phyloP scores from a whole-genome alignment of 306 rosid genomes.

The Vachellia pachyceras region DNA sequence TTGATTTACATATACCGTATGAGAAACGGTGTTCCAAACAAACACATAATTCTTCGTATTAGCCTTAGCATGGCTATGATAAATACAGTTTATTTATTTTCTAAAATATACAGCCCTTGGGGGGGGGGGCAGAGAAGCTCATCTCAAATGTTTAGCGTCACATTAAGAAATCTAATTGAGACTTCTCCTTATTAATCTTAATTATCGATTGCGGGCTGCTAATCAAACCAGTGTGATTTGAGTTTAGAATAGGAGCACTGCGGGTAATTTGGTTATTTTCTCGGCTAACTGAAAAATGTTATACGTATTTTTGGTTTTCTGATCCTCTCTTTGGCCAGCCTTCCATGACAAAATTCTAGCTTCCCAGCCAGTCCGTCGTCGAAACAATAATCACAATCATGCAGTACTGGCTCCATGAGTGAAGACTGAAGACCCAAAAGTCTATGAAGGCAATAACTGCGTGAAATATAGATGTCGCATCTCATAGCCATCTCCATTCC shows the following conservation, averaged over 20 bases:
- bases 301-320: not conserved
- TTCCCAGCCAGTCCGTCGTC: constrained; percentile 30
- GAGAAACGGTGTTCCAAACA: too few species aligned
- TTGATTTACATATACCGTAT: too few species aligned
- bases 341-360: constrained; percentile 14
- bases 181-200: not conserved
- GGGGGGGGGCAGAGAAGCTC: too few species aligned
- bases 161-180: too few species aligned
- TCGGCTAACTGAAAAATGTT: too few species aligned
- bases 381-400: constrained; percentile 34
- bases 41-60: too few species aligned
- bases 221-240: not conserved
- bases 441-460: not conserved
- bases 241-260: not conserved
- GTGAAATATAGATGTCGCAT: not conserved
- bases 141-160: not conserved
- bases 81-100: too few species aligned
- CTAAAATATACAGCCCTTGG: too few species aligned
- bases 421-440: constrained; percentile 20
- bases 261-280: not conserved
- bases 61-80: too few species aligned
- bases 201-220: too few species aligned
- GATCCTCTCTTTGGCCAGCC: not conserved
- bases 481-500: constrained; percentile 9
- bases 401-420: constrained; percentile 31